phyloP scores from a whole-genome alignment of 2,329 filamentous ascomycete species.

The Aspergillus sp. region DNA sequence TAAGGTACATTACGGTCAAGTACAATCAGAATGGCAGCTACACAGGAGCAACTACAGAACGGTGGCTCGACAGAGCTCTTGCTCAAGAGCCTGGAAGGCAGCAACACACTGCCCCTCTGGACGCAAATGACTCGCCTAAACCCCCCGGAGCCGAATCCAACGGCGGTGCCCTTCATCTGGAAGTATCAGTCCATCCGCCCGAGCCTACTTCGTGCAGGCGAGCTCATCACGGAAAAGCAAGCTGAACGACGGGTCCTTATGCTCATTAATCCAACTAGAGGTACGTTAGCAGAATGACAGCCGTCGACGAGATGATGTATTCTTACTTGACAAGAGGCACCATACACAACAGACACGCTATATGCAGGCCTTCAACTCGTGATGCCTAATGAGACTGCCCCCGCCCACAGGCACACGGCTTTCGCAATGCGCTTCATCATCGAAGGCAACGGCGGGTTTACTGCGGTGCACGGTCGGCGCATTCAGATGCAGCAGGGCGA shows the following conservation, averaged over 20 bases:
- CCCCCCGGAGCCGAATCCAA: slow-evolving; percentile 53
- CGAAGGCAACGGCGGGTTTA: slow-evolving; percentile 59
- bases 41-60: no score
- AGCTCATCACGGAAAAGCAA: slow-evolving; percentile 42
- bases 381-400: slow-evolving; percentile 60
- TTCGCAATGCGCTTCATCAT: slow-evolving; percentile 64
- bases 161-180: slow-evolving; percentile 43
- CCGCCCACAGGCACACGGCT: slow-evolving; percentile 60
- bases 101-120: slow-evolving; percentile 51
- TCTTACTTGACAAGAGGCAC: slow-evolving; percentile 45
- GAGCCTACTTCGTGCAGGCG: slow-evolving; percentile 41
- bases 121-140: slow-evolving; percentile 54
- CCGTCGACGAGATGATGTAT: no score
- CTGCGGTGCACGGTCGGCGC: slow-evolving; percentile 59
- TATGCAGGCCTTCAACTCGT: slow-evolving; percentile 63
- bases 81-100: slow-evolving; percentile 22
- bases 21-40: no score
- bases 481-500: slow-evolving; percentile 59
- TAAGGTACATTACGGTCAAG: no score
- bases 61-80: slow-evolving; percentile 19
- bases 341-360: slow-evolving; percentile 62
- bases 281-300: slow-evolving; percentile 18
- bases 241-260: slow-evolving; percentile 48
- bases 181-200: slow-evolving; percentile 43
- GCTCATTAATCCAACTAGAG: slow-evolving; percentile 45